Evolutionary conservation across 768 basidiomycete genomes (phyloP).

Genomic region (Mycena capillaripes): DNA sequence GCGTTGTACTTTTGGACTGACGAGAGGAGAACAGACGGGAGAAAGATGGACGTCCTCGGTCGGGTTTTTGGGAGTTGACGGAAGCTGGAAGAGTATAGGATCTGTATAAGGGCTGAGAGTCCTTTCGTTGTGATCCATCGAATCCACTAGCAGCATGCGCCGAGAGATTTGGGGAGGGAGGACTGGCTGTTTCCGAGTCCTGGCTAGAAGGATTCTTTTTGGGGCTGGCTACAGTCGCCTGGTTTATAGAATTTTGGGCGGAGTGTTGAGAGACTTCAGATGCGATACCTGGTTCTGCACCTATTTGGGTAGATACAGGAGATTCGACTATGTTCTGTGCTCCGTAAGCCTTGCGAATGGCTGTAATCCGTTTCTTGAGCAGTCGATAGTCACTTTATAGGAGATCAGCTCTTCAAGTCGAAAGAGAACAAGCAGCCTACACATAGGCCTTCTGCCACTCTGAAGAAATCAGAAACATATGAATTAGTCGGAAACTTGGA

Average conservation of each 20-base stretch:
- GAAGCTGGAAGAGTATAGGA: slow-evolving; percentile 11
- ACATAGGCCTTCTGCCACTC: slow-evolving; percentile 85
- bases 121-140: neutral
- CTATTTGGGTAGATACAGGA: slow-evolving; percentile 36
- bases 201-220: neutral
- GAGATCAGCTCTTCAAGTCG: slow-evolving; percentile 4
- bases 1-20: neutral
- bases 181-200: neutral
- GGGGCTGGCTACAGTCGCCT: slow-evolving; percentile 7
- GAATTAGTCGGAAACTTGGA: neutral
- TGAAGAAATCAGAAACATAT: slow-evolving; percentile 39
- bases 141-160: neutral
- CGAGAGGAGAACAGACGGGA: slow-evolving; percentile 28
- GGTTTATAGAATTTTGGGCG: slow-evolving; percentile 14
- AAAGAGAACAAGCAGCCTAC: slow-evolving; percentile 47
- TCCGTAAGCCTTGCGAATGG: slow-evolving; percentile 58
- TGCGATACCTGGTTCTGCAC: slow-evolving; percentile 36
- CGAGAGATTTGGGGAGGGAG: neutral
- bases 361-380: slow-evolving; percentile 76
- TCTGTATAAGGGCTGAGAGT: slow-evolving; percentile 13
- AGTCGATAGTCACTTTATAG: slow-evolving; percentile 74
- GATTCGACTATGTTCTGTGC: slow-evolving; percentile 44
- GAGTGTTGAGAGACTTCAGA: slow-evolving; percentile 31
- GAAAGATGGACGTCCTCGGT: slow-evolving; percentile 18
- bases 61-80: neutral